Evolutionary conservation across 1,139 yeast species (phyloP).

Genomic region (Blastobotrys raffinosifermentans): DNA sequence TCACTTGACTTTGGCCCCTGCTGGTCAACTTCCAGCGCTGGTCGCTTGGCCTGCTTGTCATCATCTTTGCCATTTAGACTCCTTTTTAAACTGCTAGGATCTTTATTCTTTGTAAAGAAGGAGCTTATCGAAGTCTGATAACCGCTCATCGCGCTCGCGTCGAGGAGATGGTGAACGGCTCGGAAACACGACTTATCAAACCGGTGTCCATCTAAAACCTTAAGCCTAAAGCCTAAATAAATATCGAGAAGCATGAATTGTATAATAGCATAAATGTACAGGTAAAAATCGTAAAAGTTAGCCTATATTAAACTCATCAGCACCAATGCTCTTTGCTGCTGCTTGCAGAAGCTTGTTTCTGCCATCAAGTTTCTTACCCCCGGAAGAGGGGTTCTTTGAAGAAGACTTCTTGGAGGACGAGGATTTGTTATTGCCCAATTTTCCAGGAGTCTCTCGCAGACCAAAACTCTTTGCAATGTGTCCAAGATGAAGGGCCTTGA

Average conservation of each 20-base stretch:
- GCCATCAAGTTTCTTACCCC: too few relatives aligned
- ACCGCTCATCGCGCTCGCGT: constrained; percentile 1
- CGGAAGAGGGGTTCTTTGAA: background rate
- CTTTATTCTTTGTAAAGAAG: constrained; percentile 6
- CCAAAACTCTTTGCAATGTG: constrained; percentile 95
- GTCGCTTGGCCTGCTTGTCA: too few relatives aligned
- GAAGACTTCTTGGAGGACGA: background rate
- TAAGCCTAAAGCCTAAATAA: too few relatives aligned
- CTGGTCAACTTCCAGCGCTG: too few relatives aligned
- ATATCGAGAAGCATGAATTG: too few relatives aligned
- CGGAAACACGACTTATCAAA: too few relatives aligned
- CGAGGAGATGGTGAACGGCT: too few relatives aligned
- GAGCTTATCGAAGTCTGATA: constrained; percentile 2
- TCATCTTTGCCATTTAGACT: constrained; percentile 45
- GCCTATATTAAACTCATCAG: constrained; percentile 1
- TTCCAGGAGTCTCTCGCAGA: constrained; percentile 87
- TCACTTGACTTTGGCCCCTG: too few relatives aligned
- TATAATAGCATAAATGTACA: too few relatives aligned
- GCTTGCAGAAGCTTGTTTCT: constrained; percentile 1
- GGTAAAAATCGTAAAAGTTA: too few relatives aligned
- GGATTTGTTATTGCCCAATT: constrained; percentile 20
- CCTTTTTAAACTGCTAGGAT: constrained; percentile 6
- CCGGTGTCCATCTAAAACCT: too few relatives aligned
- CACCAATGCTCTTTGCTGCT: background rate
- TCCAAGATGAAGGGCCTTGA: constrained; percentile 80